Base-by-base conservation (phyloP, 2,329 filamentous ascomycete genomes). In the Rhexocercosporidium sp. region DNA sequence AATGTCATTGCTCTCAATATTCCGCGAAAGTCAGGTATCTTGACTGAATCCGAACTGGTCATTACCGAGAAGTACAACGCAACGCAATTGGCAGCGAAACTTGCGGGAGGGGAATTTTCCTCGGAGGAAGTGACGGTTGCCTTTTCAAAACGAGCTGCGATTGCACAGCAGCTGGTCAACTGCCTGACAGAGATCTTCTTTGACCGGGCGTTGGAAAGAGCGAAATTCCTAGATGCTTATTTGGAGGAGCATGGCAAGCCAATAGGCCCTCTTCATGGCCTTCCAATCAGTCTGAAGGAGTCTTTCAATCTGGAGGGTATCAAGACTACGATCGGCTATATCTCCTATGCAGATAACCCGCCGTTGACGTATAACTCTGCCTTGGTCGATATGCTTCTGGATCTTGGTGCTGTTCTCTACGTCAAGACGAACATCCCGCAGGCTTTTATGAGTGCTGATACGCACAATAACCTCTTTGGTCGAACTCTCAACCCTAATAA, bases 371-470 rank as follows among this genome's bases (percentile, higher is more conserved):
- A 86, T 39, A 93, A 97, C 79, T 93, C 93, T 0, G 82, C 87
- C 1, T 86, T 92, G 71, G 88, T 92, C n/a, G 86, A 84, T 64
- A 79, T 97, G 34, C 83, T 97, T 54, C 95, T 96, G 76, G 90
- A 94, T 74, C 92, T 92, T 2, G 92, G 94, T 34, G 93, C 93
- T 0, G 85, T 97, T 1, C 93, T 93, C 0, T 96, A 96, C 76
- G 92, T 93, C 73, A 97, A 97, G 83, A 97, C 94, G 0, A 94
- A 94, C 66, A 78, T 96, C 1, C 94, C 94, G 12, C 91, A 94
- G 66, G 96, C 93, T 0, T 85, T 70, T 44, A 69, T 71, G 67
- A 59, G 61, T 31, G 61, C 60, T 7, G 70, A 71, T 31, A 64
- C 67, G 4, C 59, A 56, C 65, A 88, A 87, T 72, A 84, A 85